Base-by-base conservation (phyloP, 2,329 filamentous ascomycete genomes). In the Bipolaris zeicola region DNA sequence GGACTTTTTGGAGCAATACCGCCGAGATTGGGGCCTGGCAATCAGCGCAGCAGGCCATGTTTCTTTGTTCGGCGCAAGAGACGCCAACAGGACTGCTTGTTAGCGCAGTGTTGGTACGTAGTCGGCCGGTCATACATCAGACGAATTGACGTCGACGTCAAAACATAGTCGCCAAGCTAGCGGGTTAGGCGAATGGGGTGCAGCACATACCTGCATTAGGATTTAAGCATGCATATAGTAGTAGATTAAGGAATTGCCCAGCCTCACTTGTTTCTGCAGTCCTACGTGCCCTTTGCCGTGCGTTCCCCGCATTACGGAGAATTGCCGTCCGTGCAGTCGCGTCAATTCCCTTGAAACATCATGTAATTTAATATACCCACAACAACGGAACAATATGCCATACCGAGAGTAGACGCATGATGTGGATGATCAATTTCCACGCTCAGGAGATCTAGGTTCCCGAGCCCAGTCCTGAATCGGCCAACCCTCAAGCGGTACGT, bases 311-410 rank as follows among this genome's bases (percentile, higher is more conserved):
- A 56, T 47, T 52, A 47, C 48, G 53, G 53, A 56, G 48, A 46
- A 56, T 56, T 47, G 16, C 28, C 16, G 53, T 43, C 53, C 53
- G 53, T 52, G 49, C 49, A 37, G 42, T 24, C 31, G 44, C 26
- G 13, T 22, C 16, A 45, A 38, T 31, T 36, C 42, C 53, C 49
- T 52, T 52, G 53, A 52, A 56, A 52, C 53, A 42, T 22, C 42
- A 42, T 52, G 53, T 52, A 44, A 52, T 56, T 38, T 56, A 52
- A 56, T 56, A 55, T 55, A 52, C 36, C 33, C 48, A 46, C 41
- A 52, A 46, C 48, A 46, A 55, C 53, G 48, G 42, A 52, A 46
- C 42, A 55, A 55, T 52, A 56, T 52, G 41, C 53, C 28, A 52
- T 26, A 41, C 48, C 42, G 16, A 20, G 41, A 37, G 26, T 22